phyloP scores from a whole-genome alignment of 345 rosid species.

The Mercurialis annua region DNA sequence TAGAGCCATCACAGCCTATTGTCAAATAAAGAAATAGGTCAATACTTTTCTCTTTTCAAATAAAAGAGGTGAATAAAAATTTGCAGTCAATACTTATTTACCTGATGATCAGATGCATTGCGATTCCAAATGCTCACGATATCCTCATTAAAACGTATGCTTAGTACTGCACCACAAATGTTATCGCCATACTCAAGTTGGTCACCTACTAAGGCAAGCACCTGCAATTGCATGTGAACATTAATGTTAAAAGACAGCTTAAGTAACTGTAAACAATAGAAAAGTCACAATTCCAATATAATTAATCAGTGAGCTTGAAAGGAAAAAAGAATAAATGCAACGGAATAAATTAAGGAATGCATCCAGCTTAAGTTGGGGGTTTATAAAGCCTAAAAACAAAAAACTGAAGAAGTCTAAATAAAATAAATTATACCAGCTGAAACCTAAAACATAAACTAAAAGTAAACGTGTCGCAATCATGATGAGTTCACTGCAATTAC shows the following conservation, averaged over 20 bases:
- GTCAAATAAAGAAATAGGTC: neutral
- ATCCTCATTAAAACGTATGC: constrained; percentile 91
- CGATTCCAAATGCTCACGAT: constrained; percentile 92
- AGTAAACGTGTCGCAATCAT: neutral
- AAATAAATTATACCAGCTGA: neutral
- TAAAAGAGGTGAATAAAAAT: neutral
- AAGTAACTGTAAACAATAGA: neutral
- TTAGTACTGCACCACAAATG: constrained; percentile 90
- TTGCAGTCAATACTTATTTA: constrained; percentile 18
- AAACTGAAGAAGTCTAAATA: neutral
- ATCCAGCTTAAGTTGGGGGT: neutral
- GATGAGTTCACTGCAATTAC: too few relatives aligned
- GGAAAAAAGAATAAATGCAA: neutral
- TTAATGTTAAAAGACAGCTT: neutral
- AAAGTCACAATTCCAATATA: neutral
- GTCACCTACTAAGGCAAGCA: constrained; percentile 87
- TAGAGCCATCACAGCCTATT: constrained; percentile 76
- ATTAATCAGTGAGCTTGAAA: neutral
- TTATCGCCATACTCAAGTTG: constrained; percentile 80
- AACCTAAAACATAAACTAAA: neutral
- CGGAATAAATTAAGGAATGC: neutral
- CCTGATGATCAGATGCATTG: constrained; percentile 92
- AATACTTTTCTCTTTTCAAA: neutral
- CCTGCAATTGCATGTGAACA: constrained; percentile 38
- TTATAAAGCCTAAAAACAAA: neutral